Evolutionary conservation across 768 basidiomycete genomes (phyloP), one percentile per base, ranked within the genome.

Genomic region (Sporobolomyces roseus): DNA sequence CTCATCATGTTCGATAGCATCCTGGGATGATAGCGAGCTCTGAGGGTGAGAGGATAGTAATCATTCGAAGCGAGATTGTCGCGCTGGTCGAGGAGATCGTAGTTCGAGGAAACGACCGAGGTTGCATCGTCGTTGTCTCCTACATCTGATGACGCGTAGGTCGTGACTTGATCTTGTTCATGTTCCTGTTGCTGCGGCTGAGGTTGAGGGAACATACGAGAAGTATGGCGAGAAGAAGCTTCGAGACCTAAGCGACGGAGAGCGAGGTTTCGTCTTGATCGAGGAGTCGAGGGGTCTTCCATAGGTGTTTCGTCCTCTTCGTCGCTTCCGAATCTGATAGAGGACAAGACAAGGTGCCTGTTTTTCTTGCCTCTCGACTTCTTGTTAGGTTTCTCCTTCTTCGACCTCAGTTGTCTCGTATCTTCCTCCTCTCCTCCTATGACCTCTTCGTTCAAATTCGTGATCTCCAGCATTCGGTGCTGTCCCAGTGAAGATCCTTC

Each of bases 11-110:
- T 38, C 5, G 49, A 41, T 23, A 73, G 36, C 68, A 73, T 69
- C 29, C 45, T 38, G 32, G 68, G 72, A 32, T 54, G 61, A 59
- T 73, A 73, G 14, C 72, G 46, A 27, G 72, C 68, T 0, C 65
- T 43, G 0, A 69, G 29, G 10, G 68, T 46, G 32, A 70, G 16
- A 8, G 72, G 72, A 46, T 67, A 73, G 53, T 66, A 73, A 46
- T 73, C 68, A 48, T 49, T 51, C 25, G 52, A 25, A 13, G 25
- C 12, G 36, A n/a, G 30, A 27, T 53, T 21, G 21, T 63, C 55
- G 14, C 53, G 54, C 19, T 23, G 10, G 52, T 66, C 51, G 48
- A 66, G 9, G 65, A 48, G 46, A 23, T 69, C 55, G 53, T 46
- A 66, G 25, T 61, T 32, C 8, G 61, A 46, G 16, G 64, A 69